Evolutionary conservation across 2,329 filamentous ascomycete species (phyloP).

Genomic region (Berkeleyomyces basicola): DNA sequence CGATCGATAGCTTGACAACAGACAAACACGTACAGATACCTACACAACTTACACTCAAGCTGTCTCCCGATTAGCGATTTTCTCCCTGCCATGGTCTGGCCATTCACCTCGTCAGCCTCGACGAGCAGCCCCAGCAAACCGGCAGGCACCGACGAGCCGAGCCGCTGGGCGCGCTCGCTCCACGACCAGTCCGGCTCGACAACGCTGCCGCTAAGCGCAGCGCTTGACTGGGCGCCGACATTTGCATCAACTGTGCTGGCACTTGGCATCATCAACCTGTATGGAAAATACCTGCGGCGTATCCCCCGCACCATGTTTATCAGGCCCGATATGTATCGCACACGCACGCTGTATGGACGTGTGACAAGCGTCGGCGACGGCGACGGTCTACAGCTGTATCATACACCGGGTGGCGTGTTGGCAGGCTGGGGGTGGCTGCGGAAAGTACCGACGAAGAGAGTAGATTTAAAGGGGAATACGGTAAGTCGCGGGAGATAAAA

Average conservation of each 20-base stretch:
- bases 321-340: constrained; percentile 56
- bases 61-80: neutral
- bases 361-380: constrained; percentile 94
- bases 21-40: neutral
- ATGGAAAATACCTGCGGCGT: constrained; percentile 64
- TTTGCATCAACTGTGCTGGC: constrained; percentile 24
- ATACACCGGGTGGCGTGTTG: constrained; percentile 78
- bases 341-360: constrained; percentile 59
- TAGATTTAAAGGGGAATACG: constrained; percentile 58
- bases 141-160: constrained; percentile 14
- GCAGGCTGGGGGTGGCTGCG: constrained; percentile 89
- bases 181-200: constrained; percentile 13
- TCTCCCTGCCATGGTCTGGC: constrained; percentile 24
- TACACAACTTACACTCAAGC: neutral
- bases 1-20: neutral
- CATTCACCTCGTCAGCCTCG: constrained; percentile 21
- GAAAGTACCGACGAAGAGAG: constrained; percentile 50
- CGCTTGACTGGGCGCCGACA: constrained; percentile 24
- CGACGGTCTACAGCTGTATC: constrained; percentile 86
- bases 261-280: constrained; percentile 32
- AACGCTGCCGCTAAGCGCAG: constrained; percentile 20
- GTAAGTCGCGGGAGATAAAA: constrained; percentile 30
- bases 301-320: constrained; percentile 67
- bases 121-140: constrained; percentile 11
- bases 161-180: constrained; percentile 27